Evolutionary conservation across 805 yeast genomes (phyloP), one percentile per base, ranked within the genome.

Genomic region (Hanseniaspora clermontiae): DNA sequence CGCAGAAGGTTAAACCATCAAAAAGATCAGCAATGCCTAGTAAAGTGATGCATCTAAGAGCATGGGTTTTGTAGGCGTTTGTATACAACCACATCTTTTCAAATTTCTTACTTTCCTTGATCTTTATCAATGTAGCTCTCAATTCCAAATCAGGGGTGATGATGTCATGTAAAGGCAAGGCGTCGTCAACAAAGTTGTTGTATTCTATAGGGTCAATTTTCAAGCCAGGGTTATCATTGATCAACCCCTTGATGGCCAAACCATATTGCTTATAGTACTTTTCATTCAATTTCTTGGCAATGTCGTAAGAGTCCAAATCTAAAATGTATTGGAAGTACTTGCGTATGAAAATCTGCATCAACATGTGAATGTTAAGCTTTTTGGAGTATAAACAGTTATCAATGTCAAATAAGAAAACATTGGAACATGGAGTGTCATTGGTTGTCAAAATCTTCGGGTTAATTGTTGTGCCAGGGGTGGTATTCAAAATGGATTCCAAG

Each of bases 1-100:
- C 95, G 71, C 98, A 93, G 69, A 73, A 91, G 1, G 97, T 88
- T 61, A 93, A 76, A 0, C 98, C 98, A 61, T 91, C 97, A 66
- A 93, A 90, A 55, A 88, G 66, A 66, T 90, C 96, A n/a, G 91
- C 97, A 32, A 91, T 68, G 1, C 96, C 97, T 50, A 91, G 72
- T 49, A 91, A 73, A 45, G 81, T 76, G 19, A 89, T 75, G 34
- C 88, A 95, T 51, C 97, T 75, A 47, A 82, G 63, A 0, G 91
- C 98, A 69, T 91, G 98, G 64, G 81, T 88, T 66, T 83, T 82
- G 71, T 91, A 91, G 1, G 98, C 97, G 67, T 91, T 91, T 5
- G 98, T 91, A 64, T 88, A 85, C 46, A 93, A 76, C 98, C 98
- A 91, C 60, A 91, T 72, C 64, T 82, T 76, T 63, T 82, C 83